Base-by-base conservation (phyloP, 768 basidiomycete genomes). In the Lentinula lateritia region DNA sequence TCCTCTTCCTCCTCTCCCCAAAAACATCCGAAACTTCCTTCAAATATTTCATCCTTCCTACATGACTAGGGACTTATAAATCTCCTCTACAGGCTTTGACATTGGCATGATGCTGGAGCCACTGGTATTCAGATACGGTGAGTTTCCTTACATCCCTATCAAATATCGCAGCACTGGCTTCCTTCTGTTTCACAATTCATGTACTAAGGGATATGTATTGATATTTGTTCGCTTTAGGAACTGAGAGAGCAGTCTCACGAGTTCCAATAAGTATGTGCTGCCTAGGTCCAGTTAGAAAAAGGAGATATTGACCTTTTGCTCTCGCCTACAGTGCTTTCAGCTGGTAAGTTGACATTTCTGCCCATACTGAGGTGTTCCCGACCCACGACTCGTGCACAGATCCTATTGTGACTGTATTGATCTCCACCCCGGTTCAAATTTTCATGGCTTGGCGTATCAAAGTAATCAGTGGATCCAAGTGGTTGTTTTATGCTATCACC, bases 371-470 rank as follows among this genome's bases (percentile, higher is more conserved):
- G 73, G 75, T 61, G 62, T 73, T 59, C 36, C 10, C 13, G 42
- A 46, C 55, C 20, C 4, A 23, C 50, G 4, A 38, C n/a, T 46
- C 6, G 12, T 35, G 28, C 20, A 12, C 42, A 20, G 73, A 76
- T 60, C 74, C 75, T 6, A 62, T 74, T n/a, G 58, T 74, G 59
- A 74, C 73, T 32, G 75, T 75, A 9, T 18, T 28, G 18, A 71
- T 79, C 18, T 77, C 76, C 0, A 78, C 76, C 0, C 77, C 76
- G 1, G 72, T 77, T 1, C 78, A 79, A 62, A 61, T 77, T 2
- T 78, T 79, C 66, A 73, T 76, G 39, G 76, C 75, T 0, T 78
- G 77, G 77, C 66, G 78, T 5, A 76, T 78, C 39, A 69, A 62
- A 20, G 64, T 72, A 18, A 68, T 78, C 50, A 76, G 70, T 18